Conservation (phyloP, 306 rosid species). For the Hylodesmum podocarpum region DNA sequence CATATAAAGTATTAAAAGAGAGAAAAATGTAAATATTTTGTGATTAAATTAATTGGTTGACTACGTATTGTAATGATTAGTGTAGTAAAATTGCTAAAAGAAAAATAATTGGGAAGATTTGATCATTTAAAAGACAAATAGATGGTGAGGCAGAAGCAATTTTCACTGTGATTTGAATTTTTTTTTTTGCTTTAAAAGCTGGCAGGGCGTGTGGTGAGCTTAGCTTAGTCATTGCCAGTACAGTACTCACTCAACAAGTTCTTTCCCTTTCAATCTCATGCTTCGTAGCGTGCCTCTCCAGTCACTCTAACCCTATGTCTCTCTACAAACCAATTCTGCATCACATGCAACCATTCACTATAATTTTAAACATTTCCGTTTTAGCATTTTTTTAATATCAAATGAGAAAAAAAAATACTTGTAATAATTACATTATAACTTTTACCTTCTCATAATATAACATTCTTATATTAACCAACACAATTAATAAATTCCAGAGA, state of each 20-base stretch:
- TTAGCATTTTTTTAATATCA: no score
- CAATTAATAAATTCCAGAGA: no score
- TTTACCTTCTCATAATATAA: no score
- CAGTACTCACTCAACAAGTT: neutral
- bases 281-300: neutral
- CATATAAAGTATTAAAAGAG: no score
- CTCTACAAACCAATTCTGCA: neutral
- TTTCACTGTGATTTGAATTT: constrained; percentile 10
- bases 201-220: constrained; percentile 29
- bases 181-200: constrained; percentile 58
- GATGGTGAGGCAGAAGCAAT: constrained; percentile 27
- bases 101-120: constrained; percentile 14
- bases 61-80: no score
- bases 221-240: neutral
- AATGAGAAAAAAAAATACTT: no score
- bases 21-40: no score
- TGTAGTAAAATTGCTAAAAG: no score
- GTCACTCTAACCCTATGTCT: neutral
- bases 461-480: no score
- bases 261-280: neutral
- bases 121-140: neutral
- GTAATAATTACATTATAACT: no score
- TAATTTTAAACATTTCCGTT: neutral
- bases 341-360: neutral
- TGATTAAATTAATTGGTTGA: no score